Conservation (phyloP, 192 early-diverging fungal species). For the Radiomyces spectabilis region DNA sequence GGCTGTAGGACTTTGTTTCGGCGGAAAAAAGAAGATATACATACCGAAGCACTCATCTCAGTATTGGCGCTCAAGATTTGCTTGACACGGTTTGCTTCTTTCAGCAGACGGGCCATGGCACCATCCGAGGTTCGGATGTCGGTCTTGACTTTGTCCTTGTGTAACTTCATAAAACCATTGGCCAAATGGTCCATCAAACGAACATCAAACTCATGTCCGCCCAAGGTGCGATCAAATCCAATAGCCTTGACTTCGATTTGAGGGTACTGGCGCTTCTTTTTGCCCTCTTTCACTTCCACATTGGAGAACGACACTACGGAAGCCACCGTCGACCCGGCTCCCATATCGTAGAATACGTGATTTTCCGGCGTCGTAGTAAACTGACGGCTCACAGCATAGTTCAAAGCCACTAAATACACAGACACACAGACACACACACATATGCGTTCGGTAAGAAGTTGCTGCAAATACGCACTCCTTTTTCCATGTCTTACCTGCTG, state of each 20-base stretch:
- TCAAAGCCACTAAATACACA: conserved; percentile 64
- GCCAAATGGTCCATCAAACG: conserved; percentile 76
- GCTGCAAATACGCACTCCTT: too few species aligned
- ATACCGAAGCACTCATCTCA: conserved; percentile 73
- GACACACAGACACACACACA: neutral
- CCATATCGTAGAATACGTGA: conserved; percentile 97
- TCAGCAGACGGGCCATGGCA: conserved; percentile 83
- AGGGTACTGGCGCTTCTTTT: conserved; percentile 34
- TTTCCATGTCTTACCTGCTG: conserved; percentile 56
- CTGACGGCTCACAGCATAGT: conserved; percentile 74
- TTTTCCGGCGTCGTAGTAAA: conserved; percentile 60
- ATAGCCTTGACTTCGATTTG: conserved; percentile 77
- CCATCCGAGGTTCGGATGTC: conserved; percentile 60
- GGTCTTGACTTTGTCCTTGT: conserved; percentile 37
- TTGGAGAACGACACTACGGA: conserved; percentile 76
- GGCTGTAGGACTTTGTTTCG: neutral
- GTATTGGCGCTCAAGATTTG: conserved; percentile 92
- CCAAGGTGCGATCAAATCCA: conserved; percentile 77
- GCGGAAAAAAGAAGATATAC: too few species aligned
- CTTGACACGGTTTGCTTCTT: conserved; percentile 94
- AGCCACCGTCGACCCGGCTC: conserved; percentile 89
- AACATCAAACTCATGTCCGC: conserved; percentile 83
- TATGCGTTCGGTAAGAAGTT: too few species aligned
- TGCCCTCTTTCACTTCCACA: conserved; percentile 48
- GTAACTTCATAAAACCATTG: conserved; percentile 55